phyloP scores from a whole-genome alignment of 345 rosid genomes.

The Brassica cretica region DNA sequence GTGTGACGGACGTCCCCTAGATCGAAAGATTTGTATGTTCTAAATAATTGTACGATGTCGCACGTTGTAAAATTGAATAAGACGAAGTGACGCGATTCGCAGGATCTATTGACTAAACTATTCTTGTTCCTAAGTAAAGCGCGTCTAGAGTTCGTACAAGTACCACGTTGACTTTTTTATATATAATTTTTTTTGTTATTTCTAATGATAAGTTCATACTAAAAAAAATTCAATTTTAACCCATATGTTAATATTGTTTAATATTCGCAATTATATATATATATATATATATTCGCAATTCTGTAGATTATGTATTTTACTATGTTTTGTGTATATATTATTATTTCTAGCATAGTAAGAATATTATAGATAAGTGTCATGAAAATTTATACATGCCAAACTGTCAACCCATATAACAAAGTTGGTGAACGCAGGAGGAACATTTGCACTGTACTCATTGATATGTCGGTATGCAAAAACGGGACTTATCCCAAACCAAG shows the following conservation, averaged over 20 bases:
- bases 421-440: conserved; percentile 54
- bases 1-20: conserved; percentile 13
- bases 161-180: background rate
- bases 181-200: background rate
- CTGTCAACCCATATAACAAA: background rate
- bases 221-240: background rate
- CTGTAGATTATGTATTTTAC: background rate
- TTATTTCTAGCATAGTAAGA: background rate
- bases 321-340: background rate
- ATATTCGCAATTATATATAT: no score
- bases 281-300: no score
- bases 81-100: background rate
- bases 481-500: conserved; percentile 65
- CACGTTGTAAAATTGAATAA: background rate
- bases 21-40: background rate
- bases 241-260: background rate
- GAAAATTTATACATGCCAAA: background rate
- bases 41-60: conserved; percentile 3
- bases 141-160: background rate
- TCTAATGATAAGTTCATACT: background rate
- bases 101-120: background rate
- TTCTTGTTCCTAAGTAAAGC: background rate
- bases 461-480: conserved; percentile 55
- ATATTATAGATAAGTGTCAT: background rate
- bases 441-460: conserved; percentile 74